Base-by-base conservation (phyloP, 106 monocot genomes). In the Dendrobium chrysotoxum region DNA sequence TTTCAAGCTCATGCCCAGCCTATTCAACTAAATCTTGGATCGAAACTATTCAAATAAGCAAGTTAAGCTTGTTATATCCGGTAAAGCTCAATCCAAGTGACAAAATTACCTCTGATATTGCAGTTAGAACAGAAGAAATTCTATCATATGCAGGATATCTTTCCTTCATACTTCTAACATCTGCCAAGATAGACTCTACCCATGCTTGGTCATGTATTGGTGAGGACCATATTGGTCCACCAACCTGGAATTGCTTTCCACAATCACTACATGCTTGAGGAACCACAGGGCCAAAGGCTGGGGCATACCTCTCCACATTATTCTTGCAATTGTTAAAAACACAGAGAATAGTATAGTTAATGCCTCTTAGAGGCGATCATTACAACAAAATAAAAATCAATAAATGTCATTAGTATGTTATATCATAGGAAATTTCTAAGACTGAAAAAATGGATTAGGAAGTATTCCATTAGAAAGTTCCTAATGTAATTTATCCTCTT, bases 211-310 rank as follows among this genome's bases (percentile, higher is more conserved):
- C 95, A 79, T 95, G 95, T 46, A 95, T 95, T 28, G 95, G 93
- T 66, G 93, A 93, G 75, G 93, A 91, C 95, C 95, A 95, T 80
- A 95, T 95, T 11, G 95, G 95, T 18, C 95, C 95, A 73, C 95
- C 95, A 89, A 95, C 91, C 55, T 91, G 88, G 77, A 91, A 91
- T 80, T 84, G 89, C 81, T 95, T 95, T 26, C 92, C 91, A n/a
- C 95, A 95, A 40, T 93, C 88, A 35, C 83, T 82, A 47, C 93
- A 95, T 73, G 84, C 95, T 86, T 91, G 91, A 71, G 93, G 88
- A 81, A 95, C 93, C 31, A 81, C 80, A 67, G 95, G 95, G 80
- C 95, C 95, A 74, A 89, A 86, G 18, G 89, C 95, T 44, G 95
- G 95, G 18, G 83, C 83, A 82, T 86, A 80, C 77, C 88, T 93